phyloP scores from a whole-genome alignment of 768 basidiomycete genomes.

The Gelatoporia subvermispora region DNA sequence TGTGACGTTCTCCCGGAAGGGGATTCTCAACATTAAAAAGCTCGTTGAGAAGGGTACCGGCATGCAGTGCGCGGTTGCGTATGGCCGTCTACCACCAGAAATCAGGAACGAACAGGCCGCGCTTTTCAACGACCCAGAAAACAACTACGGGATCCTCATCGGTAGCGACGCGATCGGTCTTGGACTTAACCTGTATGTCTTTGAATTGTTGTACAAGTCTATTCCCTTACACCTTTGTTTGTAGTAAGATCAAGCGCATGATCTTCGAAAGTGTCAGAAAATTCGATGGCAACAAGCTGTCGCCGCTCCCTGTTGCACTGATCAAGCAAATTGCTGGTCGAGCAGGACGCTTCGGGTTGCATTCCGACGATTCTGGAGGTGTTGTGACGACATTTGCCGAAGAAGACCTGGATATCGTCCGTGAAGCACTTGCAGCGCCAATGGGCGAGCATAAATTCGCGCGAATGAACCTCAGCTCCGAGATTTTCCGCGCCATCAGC shows the following conservation, averaged over 20 bases:
- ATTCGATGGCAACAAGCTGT: constrained; percentile 44
- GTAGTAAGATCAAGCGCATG: constrained; percentile 86
- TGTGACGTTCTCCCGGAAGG: constrained; percentile 74
- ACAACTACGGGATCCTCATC: constrained; percentile 84
- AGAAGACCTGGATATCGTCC: constrained; percentile 58
- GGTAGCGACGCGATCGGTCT: constrained; percentile 96
- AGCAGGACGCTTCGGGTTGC: constrained; percentile 83
- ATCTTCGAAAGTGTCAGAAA: constrained; percentile 73
- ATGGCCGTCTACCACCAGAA: constrained; percentile 90
- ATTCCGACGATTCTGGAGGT: constrained; percentile 48
- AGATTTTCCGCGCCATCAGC: constrained; percentile 24
- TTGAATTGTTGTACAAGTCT: background rate
- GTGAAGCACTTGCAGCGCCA: constrained; percentile 46
- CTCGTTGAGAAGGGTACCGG: constrained; percentile 66
- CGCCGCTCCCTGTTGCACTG: constrained; percentile 59
- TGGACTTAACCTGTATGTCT: constrained; percentile 89
- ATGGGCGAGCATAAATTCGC: constrained; percentile 50
- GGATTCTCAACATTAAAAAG: constrained; percentile 76
- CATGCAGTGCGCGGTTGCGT: constrained; percentile 85
- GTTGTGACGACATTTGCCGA: constrained; percentile 67
- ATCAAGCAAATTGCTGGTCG: constrained; percentile 94
- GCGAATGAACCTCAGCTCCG: constrained; percentile 32
- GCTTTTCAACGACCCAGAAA: constrained; percentile 81
- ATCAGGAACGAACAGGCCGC: constrained; percentile 88
- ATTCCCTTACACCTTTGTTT: constrained; percentile 1